Conservation (phyloP, 176 grass and related monocot genomes). For the Hsuehochloa calcarea region DNA sequence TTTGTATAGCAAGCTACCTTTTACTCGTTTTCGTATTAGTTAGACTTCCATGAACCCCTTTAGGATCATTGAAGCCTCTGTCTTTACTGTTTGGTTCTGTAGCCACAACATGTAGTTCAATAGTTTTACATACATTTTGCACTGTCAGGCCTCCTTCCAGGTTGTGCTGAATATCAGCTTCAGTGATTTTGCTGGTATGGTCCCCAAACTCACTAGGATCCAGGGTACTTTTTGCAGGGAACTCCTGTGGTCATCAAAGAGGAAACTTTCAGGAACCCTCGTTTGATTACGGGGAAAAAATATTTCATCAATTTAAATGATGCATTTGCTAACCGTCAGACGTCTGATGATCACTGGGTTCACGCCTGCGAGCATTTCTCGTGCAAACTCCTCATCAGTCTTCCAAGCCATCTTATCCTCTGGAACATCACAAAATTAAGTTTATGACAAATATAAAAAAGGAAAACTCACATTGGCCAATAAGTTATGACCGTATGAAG, state of each 20-base stretch:
- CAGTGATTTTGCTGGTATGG: constrained; percentile 79
- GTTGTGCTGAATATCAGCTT: constrained; percentile 58
- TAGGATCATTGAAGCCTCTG: too few species aligned
- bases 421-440: not conserved
- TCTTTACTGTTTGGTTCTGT: too few species aligned
- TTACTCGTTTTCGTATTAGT: too few species aligned
- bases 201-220: constrained; percentile 58
- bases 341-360: constrained; percentile 78
- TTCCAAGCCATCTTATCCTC: constrained; percentile 77
- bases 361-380: constrained; percentile 90
- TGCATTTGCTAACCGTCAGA: constrained; percentile 47
- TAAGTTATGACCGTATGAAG: not conserved
- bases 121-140: constrained; percentile 47
- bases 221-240: constrained; percentile 77
- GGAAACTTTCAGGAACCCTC: not conserved
- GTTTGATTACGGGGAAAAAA: not conserved
- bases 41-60: too few species aligned
- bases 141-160: constrained; percentile 68
- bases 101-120: not conserved
- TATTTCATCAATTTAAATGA: not conserved
- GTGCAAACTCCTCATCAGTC: constrained; percentile 78
- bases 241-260: constrained; percentile 48
- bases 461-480: not conserved
- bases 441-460: not conserved
- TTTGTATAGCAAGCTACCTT: too few species aligned